These are phyloP conservation scores for Mimosa pudica DNA, from an alignment of 306 rosid species.

Conservation along the genomic window DNA sequence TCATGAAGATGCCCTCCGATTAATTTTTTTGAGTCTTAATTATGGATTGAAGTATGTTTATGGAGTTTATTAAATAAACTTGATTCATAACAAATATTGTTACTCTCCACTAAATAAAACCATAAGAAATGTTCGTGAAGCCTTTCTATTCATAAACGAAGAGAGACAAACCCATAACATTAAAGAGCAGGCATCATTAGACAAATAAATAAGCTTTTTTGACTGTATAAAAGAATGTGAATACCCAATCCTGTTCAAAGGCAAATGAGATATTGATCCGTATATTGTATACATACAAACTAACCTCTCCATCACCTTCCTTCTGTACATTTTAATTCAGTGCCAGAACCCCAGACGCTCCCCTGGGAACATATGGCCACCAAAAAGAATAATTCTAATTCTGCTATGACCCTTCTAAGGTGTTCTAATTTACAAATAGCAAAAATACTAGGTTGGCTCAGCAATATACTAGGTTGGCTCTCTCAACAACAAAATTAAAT, in stretches of 20 bases:
- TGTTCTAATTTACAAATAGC: constrained; percentile 26
- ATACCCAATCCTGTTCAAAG: constrained; percentile 2
- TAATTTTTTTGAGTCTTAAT: not conserved
- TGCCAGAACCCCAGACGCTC: not conserved
- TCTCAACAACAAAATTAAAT: not conserved
- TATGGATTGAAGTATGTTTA: not conserved
- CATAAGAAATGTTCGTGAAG: not conserved
- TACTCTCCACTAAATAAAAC: not conserved
- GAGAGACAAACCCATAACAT: not conserved
- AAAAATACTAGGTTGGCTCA: not conserved
- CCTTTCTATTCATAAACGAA: not conserved
- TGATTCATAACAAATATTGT: not conserved
- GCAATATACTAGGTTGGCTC: not conserved
- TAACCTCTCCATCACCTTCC: constrained; percentile 1
- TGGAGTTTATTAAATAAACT: not conserved
- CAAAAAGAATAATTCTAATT: not conserved
- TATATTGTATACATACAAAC: constrained; percentile 7
- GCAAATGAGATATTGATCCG: not conserved
- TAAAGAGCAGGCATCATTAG: not conserved
- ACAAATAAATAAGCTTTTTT: not conserved
- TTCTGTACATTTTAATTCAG: not conserved
- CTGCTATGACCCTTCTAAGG: constrained; percentile 6
- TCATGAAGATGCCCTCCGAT: not conserved
- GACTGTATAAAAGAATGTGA: not conserved
- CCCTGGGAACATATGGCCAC: constrained; percentile 2